Conservation (phyloP, 805 yeast genomes). For the Wickerhamomyces hampshirensis region DNA sequence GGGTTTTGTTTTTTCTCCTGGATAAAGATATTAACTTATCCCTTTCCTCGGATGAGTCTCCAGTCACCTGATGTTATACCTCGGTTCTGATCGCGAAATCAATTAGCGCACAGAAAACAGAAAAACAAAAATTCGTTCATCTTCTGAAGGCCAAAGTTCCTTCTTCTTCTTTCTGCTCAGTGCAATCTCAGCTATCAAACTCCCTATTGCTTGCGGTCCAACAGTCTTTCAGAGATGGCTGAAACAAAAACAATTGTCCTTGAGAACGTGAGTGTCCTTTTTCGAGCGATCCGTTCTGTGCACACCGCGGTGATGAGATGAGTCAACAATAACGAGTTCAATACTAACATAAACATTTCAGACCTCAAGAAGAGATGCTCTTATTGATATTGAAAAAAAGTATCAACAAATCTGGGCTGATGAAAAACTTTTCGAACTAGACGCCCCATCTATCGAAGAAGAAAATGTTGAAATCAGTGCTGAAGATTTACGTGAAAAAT, state of each 20-base stretch:
- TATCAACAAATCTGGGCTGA: conserved; percentile 87
- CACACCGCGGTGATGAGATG: too few species aligned
- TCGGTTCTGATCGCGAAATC: too few species aligned
- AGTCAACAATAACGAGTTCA: conserved; percentile 1
- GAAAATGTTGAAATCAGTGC: conserved; percentile 45
- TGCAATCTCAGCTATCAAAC: too few species aligned
- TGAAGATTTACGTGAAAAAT: conserved; percentile 69
- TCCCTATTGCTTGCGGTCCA: too few species aligned
- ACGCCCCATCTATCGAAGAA: conserved; percentile 80
- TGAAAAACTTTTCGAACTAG: conserved; percentile 77
- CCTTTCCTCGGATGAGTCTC: too few species aligned
- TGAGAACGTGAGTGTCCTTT: conserved; percentile 31
- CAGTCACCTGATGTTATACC: too few species aligned
- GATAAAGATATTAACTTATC: too few species aligned
- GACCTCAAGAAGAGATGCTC: conserved; percentile 92
- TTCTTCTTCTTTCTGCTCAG: too few species aligned
- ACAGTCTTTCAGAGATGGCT: too few species aligned
- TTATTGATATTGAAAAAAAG: conserved; percentile 82
- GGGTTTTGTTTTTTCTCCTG: not conserved
- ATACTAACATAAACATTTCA: conserved; percentile 29
- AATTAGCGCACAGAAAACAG: too few species aligned
- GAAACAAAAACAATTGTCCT: conserved; percentile 34
- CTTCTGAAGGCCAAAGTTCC: too few species aligned
- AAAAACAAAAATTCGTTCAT: too few species aligned
- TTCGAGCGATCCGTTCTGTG: not conserved